Percentiles rank a stretch among this genome's conserved stretches.
phyloP scores from a whole-genome alignment of 371 early-diverging fungal species.

The Vairimorpha necatrix region DNA sequence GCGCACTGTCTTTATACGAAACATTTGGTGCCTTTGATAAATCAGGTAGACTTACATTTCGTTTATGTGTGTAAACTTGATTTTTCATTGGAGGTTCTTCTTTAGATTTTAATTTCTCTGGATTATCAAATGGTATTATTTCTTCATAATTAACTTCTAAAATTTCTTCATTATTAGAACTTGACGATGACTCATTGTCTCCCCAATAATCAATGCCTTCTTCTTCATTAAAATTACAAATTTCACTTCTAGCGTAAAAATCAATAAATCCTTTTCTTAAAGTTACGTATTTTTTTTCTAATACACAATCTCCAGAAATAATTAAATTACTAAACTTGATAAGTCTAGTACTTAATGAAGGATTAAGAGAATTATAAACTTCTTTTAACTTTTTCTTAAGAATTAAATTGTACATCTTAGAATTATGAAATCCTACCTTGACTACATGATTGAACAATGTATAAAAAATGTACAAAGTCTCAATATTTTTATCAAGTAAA shows the following conservation, averaged over 20 bases:
- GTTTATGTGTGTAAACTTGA: background rate
- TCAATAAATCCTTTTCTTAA: background rate
- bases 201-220: background rate
- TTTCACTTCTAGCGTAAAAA: background rate
- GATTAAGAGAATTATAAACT: conserved; percentile 14
- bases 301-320: background rate
- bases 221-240: conserved; percentile 7
- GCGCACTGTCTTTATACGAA: background rate
- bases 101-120: background rate
- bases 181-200: background rate
- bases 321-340: conserved; percentile 24
- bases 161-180: background rate
- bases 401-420: background rate
- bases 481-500: conserved; percentile 23
- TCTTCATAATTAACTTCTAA: background rate
- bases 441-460: conserved; percentile 33
- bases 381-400: conserved; percentile 6
- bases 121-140: background rate
- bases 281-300: background rate
- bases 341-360: conserved; percentile 16
- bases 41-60: background rate
- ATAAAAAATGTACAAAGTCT: conserved; percentile 33
- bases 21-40: background rate
- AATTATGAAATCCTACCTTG: conserved; percentile 24
- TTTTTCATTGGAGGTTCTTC: background rate